phyloP scores from a whole-genome alignment of 257 asterid genomes.

The Solanum pennellii region DNA sequence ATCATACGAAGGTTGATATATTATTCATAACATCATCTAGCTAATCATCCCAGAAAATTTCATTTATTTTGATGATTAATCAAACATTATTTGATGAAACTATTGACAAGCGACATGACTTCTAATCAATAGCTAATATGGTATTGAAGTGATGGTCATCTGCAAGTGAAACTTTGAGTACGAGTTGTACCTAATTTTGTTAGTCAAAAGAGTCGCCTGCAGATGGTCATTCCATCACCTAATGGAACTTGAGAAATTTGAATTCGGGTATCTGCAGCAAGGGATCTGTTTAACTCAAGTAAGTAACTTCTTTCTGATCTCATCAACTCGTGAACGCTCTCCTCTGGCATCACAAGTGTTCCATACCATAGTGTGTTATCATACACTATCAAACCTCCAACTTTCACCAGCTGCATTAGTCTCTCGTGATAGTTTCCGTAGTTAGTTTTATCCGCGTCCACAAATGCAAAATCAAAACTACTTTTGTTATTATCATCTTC shows the following conservation, averaged over 20 bases:
- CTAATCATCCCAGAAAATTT: too few species aligned
- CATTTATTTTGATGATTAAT: too few species aligned
- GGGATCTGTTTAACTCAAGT: slow-evolving; percentile 10
- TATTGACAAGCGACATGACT: too few species aligned
- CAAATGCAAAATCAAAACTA: slow-evolving; percentile 41
- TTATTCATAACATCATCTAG: background rate
- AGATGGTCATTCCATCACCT: slow-evolving; percentile 27
- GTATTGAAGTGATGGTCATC: too few species aligned
- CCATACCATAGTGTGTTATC: slow-evolving; percentile 61
- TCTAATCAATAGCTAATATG: too few species aligned
- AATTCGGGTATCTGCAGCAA: slow-evolving; percentile 14
- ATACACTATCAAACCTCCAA: slow-evolving; percentile 36
- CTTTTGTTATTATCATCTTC: slow-evolving; percentile 7
- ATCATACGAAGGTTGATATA: too few species aligned
- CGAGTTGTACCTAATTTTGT: background rate
- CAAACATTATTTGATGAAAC: too few species aligned
- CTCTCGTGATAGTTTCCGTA: slow-evolving; percentile 43
- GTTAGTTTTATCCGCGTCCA: slow-evolving; percentile 42
- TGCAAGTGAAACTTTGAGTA: too few species aligned
- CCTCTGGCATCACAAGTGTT: slow-evolving; percentile 21
- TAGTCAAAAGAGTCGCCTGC: slow-evolving; percentile 1
- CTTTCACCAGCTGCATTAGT: slow-evolving; percentile 29
- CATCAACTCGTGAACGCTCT: background rate
- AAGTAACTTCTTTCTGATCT: background rate
- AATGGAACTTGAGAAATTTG: slow-evolving; percentile 11